These are phyloP conservation scores for Crithidia acanthocephali DNA, from an alignment of 208 protist species.

Conservation along the genomic window DNA sequence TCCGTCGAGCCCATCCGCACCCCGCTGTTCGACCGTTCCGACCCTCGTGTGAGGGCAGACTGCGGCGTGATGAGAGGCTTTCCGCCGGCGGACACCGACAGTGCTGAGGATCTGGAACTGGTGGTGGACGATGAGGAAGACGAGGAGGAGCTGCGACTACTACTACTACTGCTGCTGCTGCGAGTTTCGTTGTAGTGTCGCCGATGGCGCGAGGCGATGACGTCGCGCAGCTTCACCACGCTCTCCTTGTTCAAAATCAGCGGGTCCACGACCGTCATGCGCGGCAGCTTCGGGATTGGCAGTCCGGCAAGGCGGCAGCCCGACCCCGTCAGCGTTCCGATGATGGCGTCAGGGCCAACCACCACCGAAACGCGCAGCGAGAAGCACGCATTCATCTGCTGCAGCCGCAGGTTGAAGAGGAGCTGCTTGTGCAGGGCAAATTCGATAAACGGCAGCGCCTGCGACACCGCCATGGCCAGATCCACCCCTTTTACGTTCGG, in stretches of 20 bases:
- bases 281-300: conserved; percentile 63
- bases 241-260: conserved; percentile 58
- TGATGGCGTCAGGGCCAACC: conserved; percentile 69
- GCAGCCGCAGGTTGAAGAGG: conserved; percentile 83
- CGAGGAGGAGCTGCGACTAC: conserved; percentile 32
- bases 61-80: background rate
- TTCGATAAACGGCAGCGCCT: conserved; percentile 91
- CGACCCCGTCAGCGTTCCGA: conserved; percentile 82
- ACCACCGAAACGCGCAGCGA: conserved; percentile 76
- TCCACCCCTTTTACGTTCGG: conserved; percentile 68
- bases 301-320: conserved; percentile 77
- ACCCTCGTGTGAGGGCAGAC: background rate
- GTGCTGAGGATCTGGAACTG: background rate
- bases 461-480: conserved; percentile 79
- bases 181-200: conserved; percentile 12
- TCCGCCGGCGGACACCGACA: background rate
- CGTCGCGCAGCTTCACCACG: conserved; percentile 67
- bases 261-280: conserved; percentile 70
- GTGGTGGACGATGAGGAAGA: conserved; percentile 13
- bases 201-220: conserved; percentile 53
- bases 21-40: background rate
- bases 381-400: conserved; percentile 89
- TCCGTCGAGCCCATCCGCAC: conserved; percentile 8
- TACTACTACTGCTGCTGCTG: conserved; percentile 30
- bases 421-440: conserved; percentile 92